A percentile compares a stretch with the other conserved stretches of the same genome.
phyloP scores from a whole-genome alignment of 352 stramenopile species.

The Pythium biforme region DNA sequence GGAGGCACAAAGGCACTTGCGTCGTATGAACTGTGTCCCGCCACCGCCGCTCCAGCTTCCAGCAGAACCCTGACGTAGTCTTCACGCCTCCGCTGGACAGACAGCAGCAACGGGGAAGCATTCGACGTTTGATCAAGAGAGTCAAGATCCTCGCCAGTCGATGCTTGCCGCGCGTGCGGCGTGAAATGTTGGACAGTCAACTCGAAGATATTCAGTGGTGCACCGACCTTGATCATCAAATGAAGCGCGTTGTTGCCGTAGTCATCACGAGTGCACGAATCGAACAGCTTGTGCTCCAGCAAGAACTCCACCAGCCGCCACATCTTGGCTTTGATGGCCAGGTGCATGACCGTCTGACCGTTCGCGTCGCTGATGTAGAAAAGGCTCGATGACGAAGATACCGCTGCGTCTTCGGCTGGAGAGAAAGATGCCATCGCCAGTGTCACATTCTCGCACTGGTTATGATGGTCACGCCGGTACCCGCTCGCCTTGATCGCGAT shows the following conservation, averaged over 20 bases:
- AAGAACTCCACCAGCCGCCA: conserved; percentile 63
- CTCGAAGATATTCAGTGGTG: conserved; percentile 41
- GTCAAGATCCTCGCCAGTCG: neutral
- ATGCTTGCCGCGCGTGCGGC: neutral
- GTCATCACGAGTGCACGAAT: conserved; percentile 43
- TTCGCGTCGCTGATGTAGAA: conserved; percentile 35
- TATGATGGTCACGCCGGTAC: neutral
- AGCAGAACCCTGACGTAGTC: conserved; percentile 48
- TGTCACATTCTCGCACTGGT: conserved; percentile 32
- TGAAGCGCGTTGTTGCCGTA: conserved; percentile 57
- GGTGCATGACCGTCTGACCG: conserved; percentile 54
- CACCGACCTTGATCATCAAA: conserved; percentile 60
- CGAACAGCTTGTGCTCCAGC: conserved; percentile 41
- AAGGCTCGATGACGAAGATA: neutral
- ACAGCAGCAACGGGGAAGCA: conserved; percentile 61
- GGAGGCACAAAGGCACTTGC: neutral
- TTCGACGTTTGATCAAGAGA: conserved; percentile 38
- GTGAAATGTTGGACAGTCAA: conserved; percentile 32
- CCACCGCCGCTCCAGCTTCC: conserved; percentile 13
- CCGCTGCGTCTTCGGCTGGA: neutral
- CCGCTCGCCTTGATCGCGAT: conserved; percentile 54
- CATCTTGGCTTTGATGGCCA: conserved; percentile 56
- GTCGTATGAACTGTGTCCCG: conserved; percentile 5
- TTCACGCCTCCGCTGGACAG: conserved; percentile 51
- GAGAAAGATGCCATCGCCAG: conserved; percentile 41